Evolutionary conservation across 2,329 filamentous ascomycete genomes (phyloP), one percentile per base, ranked within the genome.

Genomic region (Fusarium chaquense): DNA sequence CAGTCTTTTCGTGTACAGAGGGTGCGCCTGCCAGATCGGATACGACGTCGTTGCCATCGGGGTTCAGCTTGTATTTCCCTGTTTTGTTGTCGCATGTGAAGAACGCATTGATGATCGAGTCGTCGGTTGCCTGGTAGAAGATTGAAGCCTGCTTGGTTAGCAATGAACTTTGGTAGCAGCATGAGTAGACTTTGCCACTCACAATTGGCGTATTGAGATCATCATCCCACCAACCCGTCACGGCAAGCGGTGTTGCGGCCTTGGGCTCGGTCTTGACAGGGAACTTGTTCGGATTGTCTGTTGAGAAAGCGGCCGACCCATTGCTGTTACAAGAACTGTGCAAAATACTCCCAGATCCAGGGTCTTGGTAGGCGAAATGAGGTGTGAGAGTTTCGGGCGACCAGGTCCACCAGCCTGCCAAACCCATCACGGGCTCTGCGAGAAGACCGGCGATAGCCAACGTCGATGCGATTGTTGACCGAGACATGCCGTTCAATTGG

Each of bases 381-480:
- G 69, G 69, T 6, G 69, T 71, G 22, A 71, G 22, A 22, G 36
- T 22, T 12, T 63, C 33, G 0, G 61, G 47, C 24, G 68, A 61
- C 69, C 65, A 66, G 9, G 69, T 71, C 61, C 61, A 71, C 69
- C 69, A 71, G 57, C 65, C 69, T 11, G 68, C 50, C 54, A 71
- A 56, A 47, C 60, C 69, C 9, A 43, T n/a, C 1, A 51, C 57
- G 1, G 69, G 60, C 24, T 57, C 49, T 26, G 50, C 47, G 9
- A 71, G 52, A 6, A 70, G 40, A 16, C 66, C 22, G 3, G 44
- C 30, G 33, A 67, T 13, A 9, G 51, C 41, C 15, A 67, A 15
- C n/a, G 51, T 50, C 9, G 62, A 62, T 32, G 44, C 57, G 35
- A 57, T 18, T 2, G 24, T 45, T 16, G 52, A 47, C 13, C 61